These are phyloP conservation scores for Thuidium tamariscinum DNA, from an alignment of 225 moss, liverwort and hornwort genomes.

Conservation along the genomic window DNA sequence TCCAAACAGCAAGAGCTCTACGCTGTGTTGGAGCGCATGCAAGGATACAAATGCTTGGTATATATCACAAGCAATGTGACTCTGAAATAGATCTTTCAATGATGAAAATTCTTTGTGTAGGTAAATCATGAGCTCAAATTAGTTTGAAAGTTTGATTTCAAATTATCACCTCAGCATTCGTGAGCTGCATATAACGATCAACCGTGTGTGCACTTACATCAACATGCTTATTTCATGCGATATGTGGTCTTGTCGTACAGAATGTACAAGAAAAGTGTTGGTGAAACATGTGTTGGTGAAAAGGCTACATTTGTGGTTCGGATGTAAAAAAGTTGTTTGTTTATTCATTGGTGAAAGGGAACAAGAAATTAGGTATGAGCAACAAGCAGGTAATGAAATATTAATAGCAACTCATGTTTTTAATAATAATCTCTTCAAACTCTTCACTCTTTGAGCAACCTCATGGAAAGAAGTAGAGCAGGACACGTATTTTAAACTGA, in stretches of 20 bases:
- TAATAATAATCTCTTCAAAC: not conserved
- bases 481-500: not conserved
- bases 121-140: not conserved
- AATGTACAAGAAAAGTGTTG: not conserved
- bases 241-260: not conserved
- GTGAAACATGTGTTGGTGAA: not conserved
- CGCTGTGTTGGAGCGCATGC: slow-evolving; percentile 14
- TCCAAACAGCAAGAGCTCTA: slow-evolving; percentile 29
- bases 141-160: not conserved
- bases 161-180: not conserved
- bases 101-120: not conserved
- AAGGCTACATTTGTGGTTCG: not conserved
- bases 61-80: not conserved
- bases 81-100: not conserved
- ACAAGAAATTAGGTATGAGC: not conserved
- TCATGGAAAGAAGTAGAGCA: not conserved
- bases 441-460: not conserved
- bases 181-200: not conserved
- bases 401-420: not conserved
- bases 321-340: not conserved
- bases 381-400: not conserved
- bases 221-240: not conserved
- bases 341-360: not conserved
- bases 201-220: not conserved
- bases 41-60: slow-evolving; percentile 16